phyloP scores from a whole-genome alignment of 2,329 filamentous ascomycete species.

The Diaporthe vaccinii region DNA sequence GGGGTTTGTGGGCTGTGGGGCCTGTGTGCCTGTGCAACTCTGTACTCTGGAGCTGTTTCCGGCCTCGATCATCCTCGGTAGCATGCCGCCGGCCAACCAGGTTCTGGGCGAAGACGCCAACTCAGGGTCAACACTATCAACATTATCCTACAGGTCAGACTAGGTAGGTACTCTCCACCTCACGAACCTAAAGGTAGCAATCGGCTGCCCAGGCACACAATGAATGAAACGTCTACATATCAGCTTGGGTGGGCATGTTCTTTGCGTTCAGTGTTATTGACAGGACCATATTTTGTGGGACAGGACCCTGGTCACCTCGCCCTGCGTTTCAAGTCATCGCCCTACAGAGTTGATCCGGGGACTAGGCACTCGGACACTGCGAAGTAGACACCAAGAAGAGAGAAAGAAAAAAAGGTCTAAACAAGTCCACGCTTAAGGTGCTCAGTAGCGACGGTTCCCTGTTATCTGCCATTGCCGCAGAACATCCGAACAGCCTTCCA shows the following conservation, averaged over 20 bases:
- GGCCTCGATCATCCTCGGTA: constrained; percentile 15
- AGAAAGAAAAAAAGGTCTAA: not conserved
- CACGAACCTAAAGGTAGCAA: no score
- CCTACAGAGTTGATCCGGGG: not conserved
- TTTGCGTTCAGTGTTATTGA: not conserved
- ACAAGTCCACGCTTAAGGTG: no score
- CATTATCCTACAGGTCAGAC: not conserved
- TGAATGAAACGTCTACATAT: not conserved
- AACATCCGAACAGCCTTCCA: not conserved
- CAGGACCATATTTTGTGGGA: constrained; percentile 20
- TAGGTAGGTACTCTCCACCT: not conserved
- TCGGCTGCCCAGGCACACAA: no score
- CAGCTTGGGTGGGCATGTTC: not conserved
- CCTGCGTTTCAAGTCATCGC: constrained; percentile 23
- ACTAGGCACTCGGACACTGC: not conserved
- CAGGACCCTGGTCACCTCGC: not conserved
- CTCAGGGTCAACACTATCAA: not conserved
- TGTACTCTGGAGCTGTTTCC: constrained; percentile 4
- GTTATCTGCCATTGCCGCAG: not conserved
- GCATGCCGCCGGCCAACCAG: constrained; percentile 21
- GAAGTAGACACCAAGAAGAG: not conserved
- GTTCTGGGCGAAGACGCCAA: not conserved
- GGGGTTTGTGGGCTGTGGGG: constrained; percentile 21
- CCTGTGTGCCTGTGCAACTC: constrained; percentile 8
- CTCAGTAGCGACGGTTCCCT: not conserved